These are phyloP conservation scores for Pythium pectinolyticum DNA, from an alignment of 352 stramenopile species.

Conservation along the genomic window DNA sequence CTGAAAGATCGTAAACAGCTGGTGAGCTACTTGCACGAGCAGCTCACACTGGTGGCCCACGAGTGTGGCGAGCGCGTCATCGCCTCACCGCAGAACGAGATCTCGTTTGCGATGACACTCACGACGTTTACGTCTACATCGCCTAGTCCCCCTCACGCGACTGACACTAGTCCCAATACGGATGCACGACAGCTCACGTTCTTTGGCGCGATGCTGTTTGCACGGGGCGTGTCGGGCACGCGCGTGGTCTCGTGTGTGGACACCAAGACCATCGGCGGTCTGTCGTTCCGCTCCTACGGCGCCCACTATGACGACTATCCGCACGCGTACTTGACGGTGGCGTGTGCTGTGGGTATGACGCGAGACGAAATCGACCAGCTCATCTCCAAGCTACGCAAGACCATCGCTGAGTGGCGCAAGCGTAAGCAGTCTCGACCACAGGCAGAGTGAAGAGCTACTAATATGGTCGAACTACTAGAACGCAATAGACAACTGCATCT, in stretches of 20 bases:
- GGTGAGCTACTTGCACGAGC: slow-evolving; percentile 65
- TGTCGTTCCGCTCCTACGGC: slow-evolving; percentile 93
- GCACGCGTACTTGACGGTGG: slow-evolving; percentile 95
- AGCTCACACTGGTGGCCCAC: slow-evolving; percentile 70
- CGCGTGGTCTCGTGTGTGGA: slow-evolving; percentile 89
- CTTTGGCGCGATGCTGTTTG: slow-evolving; percentile 99
- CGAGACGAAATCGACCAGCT: slow-evolving; percentile 92
- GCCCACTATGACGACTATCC: slow-evolving; percentile 88
- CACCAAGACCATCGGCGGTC: slow-evolving; percentile 87
- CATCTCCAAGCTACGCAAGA: slow-evolving; percentile 89
- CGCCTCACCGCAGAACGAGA: slow-evolving; percentile 90
- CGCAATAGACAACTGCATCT: too few relatives aligned
- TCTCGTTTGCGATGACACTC: slow-evolving; percentile 92
- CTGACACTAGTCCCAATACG: slow-evolving; percentile 29
- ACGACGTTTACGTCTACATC: slow-evolving; percentile 54
- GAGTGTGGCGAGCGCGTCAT: slow-evolving; percentile 92
- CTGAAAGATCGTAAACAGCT: slow-evolving; percentile 86
- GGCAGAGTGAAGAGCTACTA: too few relatives aligned
- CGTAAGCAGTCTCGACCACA: slow-evolving; percentile 29
- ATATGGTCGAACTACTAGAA: too few relatives aligned
- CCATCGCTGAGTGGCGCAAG: slow-evolving; percentile 82
- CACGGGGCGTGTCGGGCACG: slow-evolving; percentile 94
- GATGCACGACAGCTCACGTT: slow-evolving; percentile 63
- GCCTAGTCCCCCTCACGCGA: too few relatives aligned
- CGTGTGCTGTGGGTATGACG: slow-evolving; percentile 94